phyloP scores from a whole-genome alignment of 1,284 basidiomycete species.

The Apiotrichum domesticum region DNA sequence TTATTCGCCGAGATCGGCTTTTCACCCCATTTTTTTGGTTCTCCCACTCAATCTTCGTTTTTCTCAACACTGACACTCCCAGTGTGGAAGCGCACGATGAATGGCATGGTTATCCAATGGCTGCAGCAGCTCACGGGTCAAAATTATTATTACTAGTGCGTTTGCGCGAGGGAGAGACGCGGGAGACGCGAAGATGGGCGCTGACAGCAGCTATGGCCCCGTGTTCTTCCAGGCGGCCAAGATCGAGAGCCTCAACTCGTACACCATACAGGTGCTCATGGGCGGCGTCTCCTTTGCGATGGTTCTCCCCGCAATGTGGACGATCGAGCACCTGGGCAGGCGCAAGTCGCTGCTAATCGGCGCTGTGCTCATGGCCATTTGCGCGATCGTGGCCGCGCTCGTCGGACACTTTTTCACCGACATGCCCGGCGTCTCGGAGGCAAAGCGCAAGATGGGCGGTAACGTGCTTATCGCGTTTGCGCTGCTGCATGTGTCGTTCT shows the following conservation, averaged over 20 bases:
- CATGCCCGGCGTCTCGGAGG: constrained; percentile 48
- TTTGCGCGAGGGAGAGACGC: too few relatives aligned
- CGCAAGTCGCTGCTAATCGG: constrained; percentile 46
- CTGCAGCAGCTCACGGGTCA: constrained; percentile 63
- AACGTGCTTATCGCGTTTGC: constrained; percentile 63
- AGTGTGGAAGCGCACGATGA: constrained; percentile 7
- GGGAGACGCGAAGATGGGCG: too few relatives aligned
- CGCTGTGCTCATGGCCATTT: constrained; percentile 55
- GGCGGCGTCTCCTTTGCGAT: constrained; percentile 30
- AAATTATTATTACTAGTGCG: constrained; percentile 23
- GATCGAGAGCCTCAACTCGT: constrained; percentile 57
- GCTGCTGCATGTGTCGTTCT: constrained; percentile 66
- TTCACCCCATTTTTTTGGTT: too few relatives aligned
- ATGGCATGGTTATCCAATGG: constrained; percentile 75
- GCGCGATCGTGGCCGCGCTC: constrained; percentile 52
- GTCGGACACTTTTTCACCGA: constrained; percentile 61
- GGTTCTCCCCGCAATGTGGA: constrained; percentile 39
- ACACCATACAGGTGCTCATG: constrained; percentile 37
- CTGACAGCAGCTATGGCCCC: constrained; percentile 51
- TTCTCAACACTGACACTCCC: neutral
- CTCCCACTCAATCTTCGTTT: too few relatives aligned
- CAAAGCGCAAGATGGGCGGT: constrained; percentile 53
- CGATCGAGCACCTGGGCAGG: constrained; percentile 39
- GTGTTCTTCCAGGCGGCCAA: constrained; percentile 74
- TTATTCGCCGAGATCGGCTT: too few relatives aligned